These are phyloP conservation scores for Neofusicoccum sp. DNA, from an alignment of 2,329 filamentous ascomycete genomes.

Conservation along the genomic window DNA sequence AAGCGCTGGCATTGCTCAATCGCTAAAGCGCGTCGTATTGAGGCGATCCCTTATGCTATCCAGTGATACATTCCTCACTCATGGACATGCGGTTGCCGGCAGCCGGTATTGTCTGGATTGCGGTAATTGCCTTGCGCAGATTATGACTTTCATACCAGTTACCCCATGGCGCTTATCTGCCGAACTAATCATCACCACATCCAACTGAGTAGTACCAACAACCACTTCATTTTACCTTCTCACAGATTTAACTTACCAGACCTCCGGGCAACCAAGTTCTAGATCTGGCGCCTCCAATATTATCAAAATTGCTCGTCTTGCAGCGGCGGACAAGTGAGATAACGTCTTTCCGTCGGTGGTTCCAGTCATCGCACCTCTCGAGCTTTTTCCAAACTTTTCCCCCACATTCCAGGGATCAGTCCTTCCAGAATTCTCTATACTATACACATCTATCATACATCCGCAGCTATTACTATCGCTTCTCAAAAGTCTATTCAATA, in stretches of 20 bases:
- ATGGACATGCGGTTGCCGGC: neutral
- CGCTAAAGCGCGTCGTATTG: neutral
- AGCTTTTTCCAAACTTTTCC: neutral
- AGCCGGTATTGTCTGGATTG: too few relatives aligned
- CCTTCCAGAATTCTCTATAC: neutral
- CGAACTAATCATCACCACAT: neutral
- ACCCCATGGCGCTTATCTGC: neutral
- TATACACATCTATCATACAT: neutral
- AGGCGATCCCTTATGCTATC: neutral
- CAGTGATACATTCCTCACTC: neutral
- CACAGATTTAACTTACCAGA: neutral
- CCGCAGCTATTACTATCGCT: neutral
- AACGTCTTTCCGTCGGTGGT: neutral
- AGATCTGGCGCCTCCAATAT: neutral
- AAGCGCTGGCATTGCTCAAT: conserved; percentile 5
- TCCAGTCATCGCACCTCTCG: too few relatives aligned
- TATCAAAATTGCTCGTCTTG: neutral
- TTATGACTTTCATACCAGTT: neutral
- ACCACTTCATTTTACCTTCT: neutral
- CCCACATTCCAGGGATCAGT: neutral
- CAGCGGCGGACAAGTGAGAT: neutral
- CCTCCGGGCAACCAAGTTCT: neutral
- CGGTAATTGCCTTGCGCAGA: neutral
- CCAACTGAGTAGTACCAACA: neutral
- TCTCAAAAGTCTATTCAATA: neutral